Percentiles rank a stretch among this genome's conserved stretches.
Conservation (phyloP, 2,329 filamentous ascomycete species). For the Didymella glomerata region DNA sequence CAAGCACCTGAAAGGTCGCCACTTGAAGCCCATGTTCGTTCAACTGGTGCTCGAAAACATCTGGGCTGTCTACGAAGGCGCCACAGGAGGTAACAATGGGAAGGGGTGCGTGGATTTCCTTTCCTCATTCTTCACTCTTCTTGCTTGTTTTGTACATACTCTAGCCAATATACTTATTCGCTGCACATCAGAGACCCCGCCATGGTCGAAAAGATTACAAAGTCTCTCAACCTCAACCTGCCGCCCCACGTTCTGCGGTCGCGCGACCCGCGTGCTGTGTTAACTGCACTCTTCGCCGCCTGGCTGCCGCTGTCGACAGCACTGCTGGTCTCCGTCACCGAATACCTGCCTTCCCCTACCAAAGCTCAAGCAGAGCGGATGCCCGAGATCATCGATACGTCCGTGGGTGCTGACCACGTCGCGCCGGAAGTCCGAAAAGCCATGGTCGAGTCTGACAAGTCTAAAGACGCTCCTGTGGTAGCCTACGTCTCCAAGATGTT, state of each 20-base stretch:
- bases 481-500: conserved; percentile 99
- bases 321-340: conserved; percentile 89
- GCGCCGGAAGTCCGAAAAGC: conserved; percentile 75
- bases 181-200: conserved; percentile 69
- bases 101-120: conserved; percentile 72
- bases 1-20: conserved; percentile 91
- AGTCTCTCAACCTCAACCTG: conserved; percentile 84
- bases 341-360: conserved; percentile 86
- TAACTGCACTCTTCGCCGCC: conserved; percentile 84
- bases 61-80: conserved; percentile 95
- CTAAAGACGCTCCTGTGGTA: conserved; percentile 77
- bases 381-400: conserved; percentile 78
- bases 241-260: conserved; percentile 85
- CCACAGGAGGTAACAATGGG: conserved; percentile 79
- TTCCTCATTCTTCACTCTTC: conserved; percentile 40
- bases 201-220: conserved; percentile 92
- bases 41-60: conserved; percentile 94
- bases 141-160: conserved; percentile 46
- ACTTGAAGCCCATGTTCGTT: conserved; percentile 96
- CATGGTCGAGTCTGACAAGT: conserved; percentile 80
- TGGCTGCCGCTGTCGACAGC: conserved; percentile 96
- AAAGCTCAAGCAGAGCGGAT: conserved; percentile 81
- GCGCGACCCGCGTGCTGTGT: conserved; percentile 80
- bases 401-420: conserved; percentile 78
- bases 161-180: conserved; percentile 53